Evolutionary conservation across 2,329 filamentous ascomycete species (phyloP), one percentile per base, ranked within the genome.

Genomic region (Diaporthe citri): DNA sequence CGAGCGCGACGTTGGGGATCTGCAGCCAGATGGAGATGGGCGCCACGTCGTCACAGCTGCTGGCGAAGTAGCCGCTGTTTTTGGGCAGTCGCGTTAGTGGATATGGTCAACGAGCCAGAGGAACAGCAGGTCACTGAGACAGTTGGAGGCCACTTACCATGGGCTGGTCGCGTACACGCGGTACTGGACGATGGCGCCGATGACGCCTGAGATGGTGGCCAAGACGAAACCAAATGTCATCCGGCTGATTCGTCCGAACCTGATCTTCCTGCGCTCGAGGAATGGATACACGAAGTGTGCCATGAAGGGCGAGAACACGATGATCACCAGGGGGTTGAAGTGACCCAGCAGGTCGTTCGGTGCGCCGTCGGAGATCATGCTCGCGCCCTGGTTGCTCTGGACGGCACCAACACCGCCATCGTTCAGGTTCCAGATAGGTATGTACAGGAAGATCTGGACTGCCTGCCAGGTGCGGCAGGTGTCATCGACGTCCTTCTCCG

Each of bases 401-500:
- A 82, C 77, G 34, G 78, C 80, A n/a, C 82, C 84, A 39, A 86
- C 80, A 36, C 84, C 85, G 15, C 84, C 84, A 67, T 86, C 83
- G 77, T 85, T 86, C 76, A 85, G 77, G 74, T 79, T 80, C 79
- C 83, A 85, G 6, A 86, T 79, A 7, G 85, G 85, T 36, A 86
- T 82, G 77, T 85, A 86, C 51, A 85, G 79, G 79, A 85, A 84
- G 80, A 76, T 83, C 75, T 83, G 80, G 25, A 83, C 83, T 10
- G 85, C 85, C 41, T 83, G 78, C 79, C 84, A 83, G 0, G 85
- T 86, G 80, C 92, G 90, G 72, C 86, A 86, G 20, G 92, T 88
- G 78, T 94, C 91, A 78, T 91, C 90, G 69, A 95, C 92, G 86
- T 91, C 92, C 48, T 88, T 88, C 78, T 93, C 91, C 57, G 91